Evolutionary conservation across 164 flowering plant genomes (phyloP).

Genomic region (Tetracentron sinense): DNA sequence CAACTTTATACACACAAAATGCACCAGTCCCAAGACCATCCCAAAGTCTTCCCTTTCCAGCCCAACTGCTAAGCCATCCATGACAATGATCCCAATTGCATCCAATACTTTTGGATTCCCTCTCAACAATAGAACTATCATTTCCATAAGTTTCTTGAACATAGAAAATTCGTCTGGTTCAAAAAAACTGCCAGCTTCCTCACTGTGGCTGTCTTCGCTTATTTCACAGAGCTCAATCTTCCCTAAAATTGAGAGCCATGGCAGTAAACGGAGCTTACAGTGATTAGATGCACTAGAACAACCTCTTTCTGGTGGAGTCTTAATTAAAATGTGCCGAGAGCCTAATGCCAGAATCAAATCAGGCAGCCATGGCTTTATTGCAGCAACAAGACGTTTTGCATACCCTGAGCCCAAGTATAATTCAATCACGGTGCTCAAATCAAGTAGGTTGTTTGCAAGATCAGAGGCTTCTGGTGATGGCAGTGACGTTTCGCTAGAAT

Average conservation of each 20-base stretch:
- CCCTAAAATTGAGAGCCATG: constrained; percentile 57
- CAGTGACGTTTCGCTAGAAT: constrained; percentile 30
- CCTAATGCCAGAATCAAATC: constrained; percentile 77
- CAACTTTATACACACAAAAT: constrained; percentile 62
- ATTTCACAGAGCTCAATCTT: constrained; percentile 50
- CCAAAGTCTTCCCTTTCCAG: constrained; percentile 55
- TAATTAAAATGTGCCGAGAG: constrained; percentile 28
- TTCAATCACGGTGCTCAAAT: constrained; percentile 50
- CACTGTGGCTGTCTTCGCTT: constrained; percentile 26
- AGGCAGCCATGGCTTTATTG: constrained; percentile 75
- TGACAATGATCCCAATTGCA: constrained; percentile 53
- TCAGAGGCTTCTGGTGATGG: constrained; percentile 33
- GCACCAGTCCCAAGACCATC: constrained; percentile 53
- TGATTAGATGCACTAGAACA: constrained; percentile 1
- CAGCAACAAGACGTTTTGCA: constrained; percentile 42
- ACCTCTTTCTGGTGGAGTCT: constrained; percentile 20
- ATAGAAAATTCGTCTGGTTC: constrained; percentile 26
- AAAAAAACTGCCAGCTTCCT: constrained; percentile 23
- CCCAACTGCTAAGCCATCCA: constrained; percentile 32
- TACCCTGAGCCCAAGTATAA: constrained; percentile 46
- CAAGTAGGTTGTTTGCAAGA: constrained; percentile 58
- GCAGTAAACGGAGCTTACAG: constrained; percentile 24
- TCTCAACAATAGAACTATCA: constrained; percentile 36
- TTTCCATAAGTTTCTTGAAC: constrained; percentile 44
- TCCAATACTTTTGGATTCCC: constrained; percentile 46